Evolutionary conservation across 2,329 filamentous ascomycete species (phyloP).

Genomic region (Hypoxylon sp.): DNA sequence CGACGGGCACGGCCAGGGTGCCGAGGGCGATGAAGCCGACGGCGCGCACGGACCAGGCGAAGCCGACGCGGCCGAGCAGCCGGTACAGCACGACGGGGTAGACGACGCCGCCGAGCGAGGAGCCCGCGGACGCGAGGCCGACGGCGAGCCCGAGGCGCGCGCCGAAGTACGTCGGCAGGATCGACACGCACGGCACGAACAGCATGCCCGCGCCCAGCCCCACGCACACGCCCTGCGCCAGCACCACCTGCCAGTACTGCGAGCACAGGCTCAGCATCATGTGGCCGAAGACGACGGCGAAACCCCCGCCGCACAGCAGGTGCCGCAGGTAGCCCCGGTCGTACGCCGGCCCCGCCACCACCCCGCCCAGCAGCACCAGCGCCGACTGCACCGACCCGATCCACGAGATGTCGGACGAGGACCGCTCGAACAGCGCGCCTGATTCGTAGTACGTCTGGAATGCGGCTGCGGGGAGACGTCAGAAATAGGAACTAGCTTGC

Average conservation of each 20-base stretch:
- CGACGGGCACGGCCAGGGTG: slow-evolving; percentile 38
- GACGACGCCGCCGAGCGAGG: slow-evolving; percentile 36
- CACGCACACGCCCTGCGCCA: slow-evolving; percentile 49
- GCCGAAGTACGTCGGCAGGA: slow-evolving; percentile 41
- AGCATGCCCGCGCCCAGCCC: slow-evolving; percentile 50
- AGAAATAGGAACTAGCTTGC: too few relatives aligned
- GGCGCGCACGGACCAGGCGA: slow-evolving; percentile 32
- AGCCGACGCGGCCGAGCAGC: slow-evolving; percentile 28
- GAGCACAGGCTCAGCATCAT: slow-evolving; percentile 48
- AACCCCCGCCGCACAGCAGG: slow-evolving; percentile 40
- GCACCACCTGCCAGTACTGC: slow-evolving; percentile 50
- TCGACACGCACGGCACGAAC: slow-evolving; percentile 45
- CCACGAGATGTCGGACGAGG: slow-evolving; percentile 54
- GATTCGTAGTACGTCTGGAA: slow-evolving; percentile 55
- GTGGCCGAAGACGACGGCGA: slow-evolving; percentile 48
- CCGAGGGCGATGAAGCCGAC: slow-evolving; percentile 32
- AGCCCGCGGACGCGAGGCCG: slow-evolving; percentile 35
- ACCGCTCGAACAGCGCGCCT: slow-evolving; percentile 44
- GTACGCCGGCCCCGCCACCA: slow-evolving; percentile 48
- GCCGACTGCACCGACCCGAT: slow-evolving; percentile 53
- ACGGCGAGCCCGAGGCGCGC: slow-evolving; percentile 36
- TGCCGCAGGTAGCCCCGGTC: slow-evolving; percentile 39
- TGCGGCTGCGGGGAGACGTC: too few relatives aligned
- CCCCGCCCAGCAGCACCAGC: slow-evolving; percentile 42
- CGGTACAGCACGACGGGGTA: slow-evolving; percentile 37